phyloP scores from a whole-genome alignment of 2,329 filamentous ascomycete species.

The Apiospora sp. region DNA sequence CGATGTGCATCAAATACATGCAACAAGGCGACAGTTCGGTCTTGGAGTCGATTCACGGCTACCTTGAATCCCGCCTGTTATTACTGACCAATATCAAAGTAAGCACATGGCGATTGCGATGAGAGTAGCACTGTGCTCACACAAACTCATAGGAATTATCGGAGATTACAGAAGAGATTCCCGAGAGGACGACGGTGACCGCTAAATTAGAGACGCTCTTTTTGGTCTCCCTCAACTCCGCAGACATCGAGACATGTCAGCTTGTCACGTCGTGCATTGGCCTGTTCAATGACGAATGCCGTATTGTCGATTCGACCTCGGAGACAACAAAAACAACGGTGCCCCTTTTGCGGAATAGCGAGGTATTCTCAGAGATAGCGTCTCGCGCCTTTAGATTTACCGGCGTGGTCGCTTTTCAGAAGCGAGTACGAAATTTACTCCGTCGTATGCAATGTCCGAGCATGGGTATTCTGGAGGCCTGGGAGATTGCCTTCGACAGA shows the following conservation, averaged over 20 bases:
- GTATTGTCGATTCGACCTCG: slow-evolving; percentile 59
- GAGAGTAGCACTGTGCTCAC: background rate
- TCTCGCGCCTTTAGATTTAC: slow-evolving; percentile 72
- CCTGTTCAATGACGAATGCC: slow-evolving; percentile 68
- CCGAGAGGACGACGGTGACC: slow-evolving; percentile 60
- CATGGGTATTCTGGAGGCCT: slow-evolving; percentile 71
- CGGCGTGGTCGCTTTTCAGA: slow-evolving; percentile 74
- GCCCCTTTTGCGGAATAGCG: slow-evolving; percentile 65
- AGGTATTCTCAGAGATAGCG: slow-evolving; percentile 68
- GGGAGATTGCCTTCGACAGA: slow-evolving; percentile 70
- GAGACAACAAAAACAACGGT: slow-evolving; percentile 59
- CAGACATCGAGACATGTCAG: slow-evolving; percentile 71
- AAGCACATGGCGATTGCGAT: slow-evolving; percentile 34
- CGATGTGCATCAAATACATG: slow-evolving; percentile 58
- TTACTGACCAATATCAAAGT: slow-evolving; percentile 61
- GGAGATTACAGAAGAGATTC: slow-evolving; percentile 60
- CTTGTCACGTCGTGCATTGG: slow-evolving; percentile 69
- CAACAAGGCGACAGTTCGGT: slow-evolving; percentile 52
- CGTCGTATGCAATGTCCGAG: slow-evolving; percentile 69
- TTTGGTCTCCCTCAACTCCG: slow-evolving; percentile 69
- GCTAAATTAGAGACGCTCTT: slow-evolving; percentile 69
- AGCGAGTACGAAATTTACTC: slow-evolving; percentile 66
- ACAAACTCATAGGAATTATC: slow-evolving; percentile 56
- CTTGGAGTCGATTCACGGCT: slow-evolving; percentile 60
- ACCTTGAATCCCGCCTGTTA: slow-evolving; percentile 62